Evolutionary conservation across 805 yeast species (phyloP), one percentile per base, ranked within the genome.

Genomic region (Candida maesae): DNA sequence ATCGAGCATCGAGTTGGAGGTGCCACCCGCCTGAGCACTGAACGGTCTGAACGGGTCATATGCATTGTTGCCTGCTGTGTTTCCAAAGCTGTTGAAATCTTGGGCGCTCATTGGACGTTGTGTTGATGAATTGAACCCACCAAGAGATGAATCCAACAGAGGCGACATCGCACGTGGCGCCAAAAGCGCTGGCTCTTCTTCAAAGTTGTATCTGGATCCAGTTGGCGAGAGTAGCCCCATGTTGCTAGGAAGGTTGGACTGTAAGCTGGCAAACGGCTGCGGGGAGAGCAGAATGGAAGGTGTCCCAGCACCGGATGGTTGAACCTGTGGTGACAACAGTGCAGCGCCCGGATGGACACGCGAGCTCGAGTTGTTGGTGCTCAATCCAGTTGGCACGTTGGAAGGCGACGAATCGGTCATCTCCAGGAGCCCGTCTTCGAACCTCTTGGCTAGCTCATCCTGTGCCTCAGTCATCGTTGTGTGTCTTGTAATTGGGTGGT

Each of bases 171-270:
- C 46, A 17, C 42, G 41, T 10, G 46, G 45, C 2, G 44, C 46
- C n/a, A 40, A 15, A 3, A 46, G 38, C 13, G 48, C n/a, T 1
- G 48, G 36, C 23, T 49, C 51, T 14, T 39, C 45, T 13, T 47
- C 63, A 46, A 57, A 61, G 6, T 56, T 53, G 44, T 59, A 59
- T 7, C 65, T 35, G 16, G 63, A 58, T 1, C 69, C 67, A 4
- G 72, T 68, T 3, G 73, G 72, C 0, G 71, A 66, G 20, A 68
- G 40, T n/a, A 68, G 51, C 6, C 71, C 70, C 60, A 64, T n/a
- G 37, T n/a, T n/a, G n/a, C 47, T 25, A 2, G 39, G 10, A 5
- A 20, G 24, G 27, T 32, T 39, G 7, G 42, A 5, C 17, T 35
- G 42, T 8, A 12, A n/a, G n/a, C n/a, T 16, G 9, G 46, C 27